phyloP scores from a whole-genome alignment of 805 yeast species.

The Blastobotrys robertii region DNA sequence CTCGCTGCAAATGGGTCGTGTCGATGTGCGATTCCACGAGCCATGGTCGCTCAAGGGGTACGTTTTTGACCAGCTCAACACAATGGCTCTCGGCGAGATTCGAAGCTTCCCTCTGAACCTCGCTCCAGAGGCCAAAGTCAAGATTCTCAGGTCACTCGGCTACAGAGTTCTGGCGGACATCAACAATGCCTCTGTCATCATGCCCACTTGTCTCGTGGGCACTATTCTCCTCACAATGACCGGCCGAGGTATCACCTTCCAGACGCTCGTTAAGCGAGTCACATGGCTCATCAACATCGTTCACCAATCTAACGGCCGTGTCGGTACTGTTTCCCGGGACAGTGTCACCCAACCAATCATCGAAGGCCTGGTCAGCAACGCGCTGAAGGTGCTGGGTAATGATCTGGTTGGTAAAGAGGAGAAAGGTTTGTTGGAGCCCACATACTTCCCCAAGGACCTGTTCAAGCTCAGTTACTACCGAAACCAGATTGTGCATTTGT shows the following conservation, averaged over 20 bases:
- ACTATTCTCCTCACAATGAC: constrained; percentile 32
- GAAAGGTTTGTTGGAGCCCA: constrained; percentile 29
- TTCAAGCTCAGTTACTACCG: constrained; percentile 51
- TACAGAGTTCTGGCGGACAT: constrained; percentile 44
- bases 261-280: constrained; percentile 28
- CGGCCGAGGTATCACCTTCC: constrained; percentile 31
- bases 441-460: constrained; percentile 36
- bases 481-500: constrained; percentile 45
- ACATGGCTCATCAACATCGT: constrained; percentile 28
- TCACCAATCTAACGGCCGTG: constrained; percentile 29
- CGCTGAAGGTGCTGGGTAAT: constrained; percentile 31
- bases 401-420: constrained; percentile 26
- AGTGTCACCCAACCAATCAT: constrained; percentile 16
- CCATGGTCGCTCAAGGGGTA: constrained; percentile 32
- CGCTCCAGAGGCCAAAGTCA: not conserved
- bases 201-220: constrained; percentile 47
- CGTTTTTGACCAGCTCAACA: constrained; percentile 24
- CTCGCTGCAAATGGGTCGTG: constrained; percentile 30
- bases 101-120: constrained; percentile 5
- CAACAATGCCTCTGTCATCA: constrained; percentile 40
- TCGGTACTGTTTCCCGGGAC: constrained; percentile 26
- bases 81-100: not conserved
- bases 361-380: constrained; percentile 29
- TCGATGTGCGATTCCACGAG: constrained; percentile 32
- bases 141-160: constrained; percentile 40